These are phyloP conservation scores for Solanum aculeatissimum DNA, from an alignment of 305 asterid genomes.

Conservation along the genomic window DNA sequence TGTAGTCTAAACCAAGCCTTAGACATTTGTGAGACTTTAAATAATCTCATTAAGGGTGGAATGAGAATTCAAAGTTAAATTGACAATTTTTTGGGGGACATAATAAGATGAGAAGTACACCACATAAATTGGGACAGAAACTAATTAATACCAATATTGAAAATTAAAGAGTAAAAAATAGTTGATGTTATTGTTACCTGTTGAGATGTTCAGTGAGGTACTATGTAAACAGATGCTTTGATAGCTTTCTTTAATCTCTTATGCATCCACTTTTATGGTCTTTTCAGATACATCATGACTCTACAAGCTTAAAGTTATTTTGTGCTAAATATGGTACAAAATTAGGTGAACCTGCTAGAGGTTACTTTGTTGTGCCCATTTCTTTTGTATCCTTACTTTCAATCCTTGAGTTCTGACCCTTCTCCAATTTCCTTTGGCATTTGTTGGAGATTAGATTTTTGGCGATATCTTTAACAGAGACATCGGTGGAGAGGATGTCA, in stretches of 20 bases:
- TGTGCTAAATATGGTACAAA: background rate
- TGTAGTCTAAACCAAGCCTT: background rate
- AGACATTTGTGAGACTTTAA: background rate
- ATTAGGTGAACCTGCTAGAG: background rate
- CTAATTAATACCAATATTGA: background rate
- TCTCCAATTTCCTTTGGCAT: slow-evolving; percentile 1
- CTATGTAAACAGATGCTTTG: background rate
- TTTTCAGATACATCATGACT: background rate
- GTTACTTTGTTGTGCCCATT: background rate
- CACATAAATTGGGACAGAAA: background rate
- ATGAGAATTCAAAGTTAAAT: background rate
- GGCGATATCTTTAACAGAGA: slow-evolving; percentile 38
- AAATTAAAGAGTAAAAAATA: background rate
- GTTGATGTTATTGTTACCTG: background rate
- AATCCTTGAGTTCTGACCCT: slow-evolving; percentile 11
- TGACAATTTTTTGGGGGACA: background rate
- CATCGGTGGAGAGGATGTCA: slow-evolving; percentile 81
- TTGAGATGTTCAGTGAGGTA: background rate
- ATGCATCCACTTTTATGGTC: background rate
- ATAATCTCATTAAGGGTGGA: background rate
- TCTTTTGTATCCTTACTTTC: background rate
- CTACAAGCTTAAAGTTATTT: background rate
- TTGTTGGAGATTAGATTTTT: slow-evolving; percentile 51
- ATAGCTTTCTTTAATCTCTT: background rate
- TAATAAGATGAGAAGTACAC: background rate